Base-by-base conservation (phyloP, 164 flowering plant species). In the Piper betle region DNA sequence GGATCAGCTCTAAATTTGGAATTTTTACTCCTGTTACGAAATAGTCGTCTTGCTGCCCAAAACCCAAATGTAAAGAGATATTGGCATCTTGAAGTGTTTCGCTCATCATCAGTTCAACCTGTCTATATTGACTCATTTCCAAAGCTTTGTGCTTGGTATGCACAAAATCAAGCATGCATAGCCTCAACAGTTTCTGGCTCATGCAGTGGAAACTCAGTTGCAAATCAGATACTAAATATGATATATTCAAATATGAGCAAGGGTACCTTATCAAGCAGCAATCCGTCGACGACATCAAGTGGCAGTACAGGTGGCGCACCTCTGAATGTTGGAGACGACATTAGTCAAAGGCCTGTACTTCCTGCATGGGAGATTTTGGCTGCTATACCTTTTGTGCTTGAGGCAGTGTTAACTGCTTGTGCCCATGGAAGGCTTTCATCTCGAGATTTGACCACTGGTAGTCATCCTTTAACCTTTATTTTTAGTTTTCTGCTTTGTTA, bases 281-380 rank as follows among this genome's bases (percentile, higher is more conserved):
- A 70, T 48, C 67, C 80, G 20, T 66, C 82, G 63, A 71, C 84
- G 62, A 59, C 78, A 54, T 71, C 89, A 40, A 73, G 80, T 64
- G 78, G 84, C 64, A 80, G 79, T 61, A 55, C 75, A 46, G 72
- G 83, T 72, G 84, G 78, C 18, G 82, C 95, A 20, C 74, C 92
- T 59, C 66, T 71, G 52, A 66, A 71, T 73, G 62, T 67, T 37
- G 79, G 66, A 25, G 96, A 86, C 37, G 96, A 88, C 66, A 62
- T 66, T 46, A 72, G 55, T 59, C 78, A 72, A 41, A 79, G 80
- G 41, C 96, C 85, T 39, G 70, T 74, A 62, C 65, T 93, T 42
- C 84, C 96, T 75, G 97, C 91, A 52, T 93, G 98, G 98, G 97
- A 93, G 68, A 73, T 93, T 56, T 68, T 93, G 65, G 96, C 89